These are phyloP conservation scores for Buddleja alternifolia DNA, from an alignment of 257 asterid species.

Conservation along the genomic window DNA sequence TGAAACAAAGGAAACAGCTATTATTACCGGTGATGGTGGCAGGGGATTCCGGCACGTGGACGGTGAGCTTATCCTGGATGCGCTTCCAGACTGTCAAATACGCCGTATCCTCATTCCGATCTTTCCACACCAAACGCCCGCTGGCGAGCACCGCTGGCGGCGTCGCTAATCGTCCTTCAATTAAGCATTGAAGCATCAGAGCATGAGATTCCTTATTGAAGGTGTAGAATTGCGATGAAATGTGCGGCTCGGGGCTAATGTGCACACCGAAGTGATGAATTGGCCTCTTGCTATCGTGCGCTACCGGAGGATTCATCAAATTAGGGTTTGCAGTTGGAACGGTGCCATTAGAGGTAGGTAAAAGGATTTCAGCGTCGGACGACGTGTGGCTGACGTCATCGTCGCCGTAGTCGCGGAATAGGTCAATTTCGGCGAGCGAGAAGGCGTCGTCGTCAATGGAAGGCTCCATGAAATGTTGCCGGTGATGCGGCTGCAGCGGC, in stretches of 20 bases:
- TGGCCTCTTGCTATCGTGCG: conserved; percentile 29
- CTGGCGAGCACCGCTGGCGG: conserved; percentile 74
- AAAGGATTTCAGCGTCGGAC: conserved; percentile 68
- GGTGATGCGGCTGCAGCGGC: conserved; percentile 41
- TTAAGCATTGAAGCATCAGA: conserved; percentile 74
- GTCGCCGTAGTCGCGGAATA: conserved; percentile 80
- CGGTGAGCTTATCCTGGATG: conserved; percentile 88
- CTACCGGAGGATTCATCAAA: conserved; percentile 28
- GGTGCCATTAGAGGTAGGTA: conserved; percentile 34
- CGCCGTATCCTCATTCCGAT: conserved; percentile 94
- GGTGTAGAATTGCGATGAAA: conserved; percentile 95
- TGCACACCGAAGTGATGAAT: conserved; percentile 29
- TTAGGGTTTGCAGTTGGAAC: conserved; percentile 61
- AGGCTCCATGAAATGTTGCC: conserved; percentile 50
- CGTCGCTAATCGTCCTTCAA: conserved; percentile 70
- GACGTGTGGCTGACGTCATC: conserved; percentile 81
- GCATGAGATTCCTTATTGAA: conserved; percentile 82
- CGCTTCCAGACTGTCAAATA: conserved; percentile 96
- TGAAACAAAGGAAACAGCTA: conserved; percentile 78
- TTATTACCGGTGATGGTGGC: conserved; percentile 38
- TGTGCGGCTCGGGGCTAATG: conserved; percentile 74
- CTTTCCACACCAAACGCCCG: conserved; percentile 99
- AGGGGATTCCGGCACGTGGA: conserved; percentile 42
- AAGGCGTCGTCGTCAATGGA: conserved; percentile 67
- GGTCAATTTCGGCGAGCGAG: conserved; percentile 63